Evolutionary conservation across 441 rosid genomes (phyloP).

Genomic region (Capsella rubella): DNA sequence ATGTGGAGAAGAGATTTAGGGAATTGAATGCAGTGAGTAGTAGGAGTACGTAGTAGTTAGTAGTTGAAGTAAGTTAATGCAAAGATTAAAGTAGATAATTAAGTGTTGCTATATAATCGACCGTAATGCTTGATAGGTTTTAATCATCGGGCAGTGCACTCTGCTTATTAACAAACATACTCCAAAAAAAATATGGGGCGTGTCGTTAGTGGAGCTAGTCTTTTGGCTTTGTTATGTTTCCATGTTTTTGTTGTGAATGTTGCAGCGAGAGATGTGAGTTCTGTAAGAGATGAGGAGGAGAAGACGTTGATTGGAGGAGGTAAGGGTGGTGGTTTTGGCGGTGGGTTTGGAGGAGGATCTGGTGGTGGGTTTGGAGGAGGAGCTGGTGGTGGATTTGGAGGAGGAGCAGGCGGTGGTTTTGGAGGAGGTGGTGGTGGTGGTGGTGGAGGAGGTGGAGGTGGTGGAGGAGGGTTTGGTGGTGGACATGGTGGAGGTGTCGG

Average conservation of each 20-base stretch:
- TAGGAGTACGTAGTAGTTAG: conserved; percentile 49
- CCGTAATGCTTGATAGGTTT: background rate
- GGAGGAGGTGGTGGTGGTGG: conserved; percentile 46
- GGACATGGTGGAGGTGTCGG: conserved; percentile 56
- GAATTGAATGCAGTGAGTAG: conserved; percentile 38
- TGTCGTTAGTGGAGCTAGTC: conserved; percentile 37
- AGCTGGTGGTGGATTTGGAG: conserved; percentile 48
- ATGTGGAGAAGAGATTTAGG: conserved; percentile 25
- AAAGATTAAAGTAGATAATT: conserved; percentile 37
- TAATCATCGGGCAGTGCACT: conserved; percentile 43
- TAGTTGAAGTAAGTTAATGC: conserved; percentile 53
- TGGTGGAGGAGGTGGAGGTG: conserved; percentile 43
- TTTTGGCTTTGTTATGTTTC: conserved; percentile 61
- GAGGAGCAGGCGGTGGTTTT: conserved; percentile 47
- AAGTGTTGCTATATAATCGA: conserved; percentile 30
- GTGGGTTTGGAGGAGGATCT: conserved; percentile 47
- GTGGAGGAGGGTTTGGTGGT: conserved; percentile 48
- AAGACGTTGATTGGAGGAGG: conserved; percentile 46
- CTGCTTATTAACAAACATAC: conserved; percentile 34
- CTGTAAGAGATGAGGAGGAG: conserved; percentile 43
- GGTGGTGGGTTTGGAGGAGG: conserved; percentile 52
- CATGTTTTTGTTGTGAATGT: conserved; percentile 56
- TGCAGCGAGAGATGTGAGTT: conserved; percentile 50
- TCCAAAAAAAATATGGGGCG: conserved; percentile 50
- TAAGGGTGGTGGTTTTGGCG: conserved; percentile 48